Conservation (phyloP, 1,284 basidiomycete genomes). For the Exsudoporus floridanus region DNA sequence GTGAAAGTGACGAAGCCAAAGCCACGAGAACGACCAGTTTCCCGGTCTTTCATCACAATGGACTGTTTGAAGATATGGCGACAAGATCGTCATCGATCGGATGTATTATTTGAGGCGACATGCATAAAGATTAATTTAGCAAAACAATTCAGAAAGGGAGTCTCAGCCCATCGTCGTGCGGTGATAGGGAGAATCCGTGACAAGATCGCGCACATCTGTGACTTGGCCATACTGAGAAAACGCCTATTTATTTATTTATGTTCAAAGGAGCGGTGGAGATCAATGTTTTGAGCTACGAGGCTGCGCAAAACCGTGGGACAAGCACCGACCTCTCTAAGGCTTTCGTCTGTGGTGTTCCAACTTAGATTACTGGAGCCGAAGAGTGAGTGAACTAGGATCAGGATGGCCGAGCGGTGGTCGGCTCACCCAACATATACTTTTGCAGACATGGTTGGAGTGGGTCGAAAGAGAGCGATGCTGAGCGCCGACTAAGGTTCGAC, state of each 20-base stretch:
- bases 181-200: constrained; percentile 41
- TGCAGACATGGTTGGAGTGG: constrained; percentile 55
- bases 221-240: constrained; percentile 65
- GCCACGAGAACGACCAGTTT: constrained; percentile 93
- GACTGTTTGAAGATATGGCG: constrained; percentile 49
- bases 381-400: constrained; percentile 19
- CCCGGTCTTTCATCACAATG: constrained; percentile 97
- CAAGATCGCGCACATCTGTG: constrained; percentile 66
- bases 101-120: constrained; percentile 19
- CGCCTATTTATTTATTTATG: constrained; percentile 46
- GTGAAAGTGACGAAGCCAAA: constrained; percentile 92
- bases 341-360: constrained; percentile 90
- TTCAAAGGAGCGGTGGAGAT: not conserved
- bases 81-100: constrained; percentile 11
- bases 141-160: constrained; percentile 26
- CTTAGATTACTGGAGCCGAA: constrained; percentile 66
- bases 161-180: constrained; percentile 36
- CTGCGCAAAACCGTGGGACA: constrained; percentile 31
- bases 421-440: constrained; percentile 86
- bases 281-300: constrained; percentile 25
- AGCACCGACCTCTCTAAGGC: constrained; percentile 74
- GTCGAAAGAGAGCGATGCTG: constrained; percentile 16
- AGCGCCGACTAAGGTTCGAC: constrained; percentile 22
- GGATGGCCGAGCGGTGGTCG: constrained; percentile 30
- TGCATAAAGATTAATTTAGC: constrained; percentile 37